A percentile compares a stretch with the other conserved stretches of the same genome.
Conservation (phyloP, 1,139 yeast species). For the Saccharomyces hybrid region DNA sequence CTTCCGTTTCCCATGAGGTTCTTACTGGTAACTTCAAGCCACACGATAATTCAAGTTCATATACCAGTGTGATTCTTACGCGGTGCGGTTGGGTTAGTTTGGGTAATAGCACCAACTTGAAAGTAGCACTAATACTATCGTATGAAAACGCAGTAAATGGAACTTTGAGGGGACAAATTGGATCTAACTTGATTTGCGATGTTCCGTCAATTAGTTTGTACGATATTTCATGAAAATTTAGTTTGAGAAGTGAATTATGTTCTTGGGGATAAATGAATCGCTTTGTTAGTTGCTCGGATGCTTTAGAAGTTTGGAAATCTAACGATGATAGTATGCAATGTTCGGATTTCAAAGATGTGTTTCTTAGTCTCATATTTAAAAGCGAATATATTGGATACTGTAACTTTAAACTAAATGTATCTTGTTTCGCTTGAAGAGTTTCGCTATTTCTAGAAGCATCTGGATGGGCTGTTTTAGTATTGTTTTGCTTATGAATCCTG, state of each 20-base stretch:
- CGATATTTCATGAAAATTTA: conserved; percentile 15
- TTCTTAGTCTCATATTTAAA: conserved; percentile 29
- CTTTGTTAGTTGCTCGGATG: conserved; percentile 16
- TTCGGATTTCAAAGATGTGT: conserved; percentile 18
- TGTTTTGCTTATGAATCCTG: neutral
- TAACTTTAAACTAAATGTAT: conserved; percentile 4
- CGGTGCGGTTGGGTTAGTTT: conserved; percentile 17
- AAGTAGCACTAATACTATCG: conserved; percentile 27
- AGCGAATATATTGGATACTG: conserved; percentile 29
- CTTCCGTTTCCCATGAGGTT: conserved; percentile 31
- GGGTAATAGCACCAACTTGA: conserved; percentile 19
- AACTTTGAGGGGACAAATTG: conserved; percentile 18
- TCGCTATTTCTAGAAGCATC: neutral
- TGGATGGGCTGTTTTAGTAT: neutral
- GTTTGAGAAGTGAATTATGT: conserved; percentile 3
- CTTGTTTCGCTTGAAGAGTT: neutral
- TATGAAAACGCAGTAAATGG: conserved; percentile 20
- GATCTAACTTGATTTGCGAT: conserved; percentile 18
- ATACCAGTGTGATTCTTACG: conserved; percentile 23
- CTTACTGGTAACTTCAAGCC: conserved; percentile 15
- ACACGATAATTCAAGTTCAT: conserved; percentile 9
- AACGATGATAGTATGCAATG: conserved; percentile 26
- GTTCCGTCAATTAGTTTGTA: conserved; percentile 22
- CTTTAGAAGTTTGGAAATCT: conserved; percentile 30
- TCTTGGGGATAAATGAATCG: conserved; percentile 5